Percentiles rank a stretch among this genome's conserved stretches.
Conservation (phyloP, 768 basidiomycete genomes). For the Daedaleopsis nitida region DNA sequence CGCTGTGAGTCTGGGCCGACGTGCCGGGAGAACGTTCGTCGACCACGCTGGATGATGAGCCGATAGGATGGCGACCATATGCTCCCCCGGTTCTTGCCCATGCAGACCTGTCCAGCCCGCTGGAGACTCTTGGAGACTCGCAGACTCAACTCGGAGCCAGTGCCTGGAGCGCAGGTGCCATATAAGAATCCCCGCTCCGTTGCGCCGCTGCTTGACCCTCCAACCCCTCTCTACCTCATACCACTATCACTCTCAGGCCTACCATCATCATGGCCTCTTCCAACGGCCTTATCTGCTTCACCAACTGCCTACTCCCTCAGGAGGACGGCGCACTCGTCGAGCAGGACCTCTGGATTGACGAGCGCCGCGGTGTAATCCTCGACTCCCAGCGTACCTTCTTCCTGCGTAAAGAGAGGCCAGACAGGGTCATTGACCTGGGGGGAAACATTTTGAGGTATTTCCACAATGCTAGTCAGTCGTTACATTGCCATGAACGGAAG, state of each 20-base stretch:
- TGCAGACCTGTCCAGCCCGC: neutral
- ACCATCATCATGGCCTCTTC: constrained; percentile 35
- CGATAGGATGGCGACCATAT: constrained; percentile 17
- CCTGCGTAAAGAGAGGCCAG: constrained; percentile 59
- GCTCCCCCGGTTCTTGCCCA: constrained; percentile 14
- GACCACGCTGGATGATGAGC: constrained; percentile 7
- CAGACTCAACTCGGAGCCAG: neutral
- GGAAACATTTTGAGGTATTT: constrained; percentile 76
- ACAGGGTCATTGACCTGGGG: constrained; percentile 62
- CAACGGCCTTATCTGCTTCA: constrained; percentile 82
- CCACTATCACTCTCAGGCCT: neutral
- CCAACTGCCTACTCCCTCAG: constrained; percentile 78
- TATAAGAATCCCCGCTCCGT: neutral
- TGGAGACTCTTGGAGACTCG: neutral
- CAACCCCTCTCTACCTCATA: neutral
- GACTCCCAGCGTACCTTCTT: constrained; percentile 79
- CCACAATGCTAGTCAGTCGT: neutral
- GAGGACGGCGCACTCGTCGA: constrained; percentile 78
- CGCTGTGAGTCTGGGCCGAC: neutral
- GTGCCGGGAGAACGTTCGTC: constrained; percentile 15
- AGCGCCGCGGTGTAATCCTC: constrained; percentile 69
- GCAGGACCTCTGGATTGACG: constrained; percentile 83
- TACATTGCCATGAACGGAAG: neutral
- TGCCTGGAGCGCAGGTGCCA: neutral
- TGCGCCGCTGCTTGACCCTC: neutral